Conservation (phyloP, 139 green algal species). For the Monoraphidium neglectum region DNA sequence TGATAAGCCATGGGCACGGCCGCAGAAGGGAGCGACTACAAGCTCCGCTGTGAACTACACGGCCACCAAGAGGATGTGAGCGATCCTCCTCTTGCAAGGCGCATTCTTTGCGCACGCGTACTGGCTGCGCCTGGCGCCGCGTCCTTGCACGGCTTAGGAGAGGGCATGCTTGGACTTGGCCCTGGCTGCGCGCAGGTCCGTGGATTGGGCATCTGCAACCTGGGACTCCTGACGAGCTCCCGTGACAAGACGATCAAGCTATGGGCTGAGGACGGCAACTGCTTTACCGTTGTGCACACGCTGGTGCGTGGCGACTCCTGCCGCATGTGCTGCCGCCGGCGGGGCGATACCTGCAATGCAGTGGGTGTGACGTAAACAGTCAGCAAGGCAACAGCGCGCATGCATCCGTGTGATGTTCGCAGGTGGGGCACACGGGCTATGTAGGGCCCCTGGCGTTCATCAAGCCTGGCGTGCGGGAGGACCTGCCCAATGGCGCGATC, state of each 20-base stretch:
- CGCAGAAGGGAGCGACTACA: conserved; percentile 7
- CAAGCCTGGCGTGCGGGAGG: conserved; percentile 19
- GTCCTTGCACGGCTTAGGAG: no score
- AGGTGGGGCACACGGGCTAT: conserved; percentile 86
- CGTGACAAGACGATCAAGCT: conserved; percentile 78
- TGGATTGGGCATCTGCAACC: conserved; percentile 35
- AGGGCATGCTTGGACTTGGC: no score
- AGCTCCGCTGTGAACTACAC: conserved; percentile 56
- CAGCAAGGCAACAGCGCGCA: neutral
- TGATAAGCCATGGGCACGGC: no score
- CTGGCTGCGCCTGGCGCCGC: no score
- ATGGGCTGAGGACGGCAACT: conserved; percentile 47
- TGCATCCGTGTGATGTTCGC: neutral
- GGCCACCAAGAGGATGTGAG: conserved; percentile 70
- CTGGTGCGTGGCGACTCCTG: no score
- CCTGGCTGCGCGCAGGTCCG: conserved; percentile 72
- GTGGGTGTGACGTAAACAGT: neutral
- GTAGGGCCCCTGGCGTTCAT: conserved; percentile 74
- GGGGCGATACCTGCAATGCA: no score
- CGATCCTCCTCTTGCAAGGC: no score
- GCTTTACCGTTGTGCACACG: conserved; percentile 29
- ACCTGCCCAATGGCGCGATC: conserved; percentile 51
- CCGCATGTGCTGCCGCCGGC: no score
- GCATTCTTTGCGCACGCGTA: no score
- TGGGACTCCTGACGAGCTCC: conserved; percentile 68